Conservation (phyloP, 257 asterid genomes). For the Jasminum sambac region DNA sequence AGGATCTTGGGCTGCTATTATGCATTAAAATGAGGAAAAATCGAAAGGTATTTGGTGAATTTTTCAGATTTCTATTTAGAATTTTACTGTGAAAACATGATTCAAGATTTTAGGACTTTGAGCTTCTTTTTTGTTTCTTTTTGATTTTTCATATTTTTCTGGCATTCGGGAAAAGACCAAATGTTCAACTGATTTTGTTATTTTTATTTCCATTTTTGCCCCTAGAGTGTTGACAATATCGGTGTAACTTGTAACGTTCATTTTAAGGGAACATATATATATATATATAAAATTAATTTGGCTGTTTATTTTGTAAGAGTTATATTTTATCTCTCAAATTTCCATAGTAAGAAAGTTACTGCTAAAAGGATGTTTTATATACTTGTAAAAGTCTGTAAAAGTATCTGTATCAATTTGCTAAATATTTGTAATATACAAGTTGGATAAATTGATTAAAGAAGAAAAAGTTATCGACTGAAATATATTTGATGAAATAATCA, state of each 20-base stretch:
- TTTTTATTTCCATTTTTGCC: slow-evolving; percentile 30
- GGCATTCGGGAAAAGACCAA: slow-evolving; percentile 33
- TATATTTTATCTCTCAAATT: background rate
- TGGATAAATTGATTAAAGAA: slow-evolving; percentile 2
- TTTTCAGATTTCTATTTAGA: slow-evolving; percentile 6
- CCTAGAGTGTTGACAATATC: background rate
- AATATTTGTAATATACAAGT: background rate
- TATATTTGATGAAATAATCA: too few species aligned
- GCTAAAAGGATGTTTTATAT: background rate
- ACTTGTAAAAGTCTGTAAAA: background rate
- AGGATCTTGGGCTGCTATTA: slow-evolving; percentile 36
- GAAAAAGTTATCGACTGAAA: too few species aligned
- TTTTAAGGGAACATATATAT: background rate
- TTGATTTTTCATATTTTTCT: background rate
- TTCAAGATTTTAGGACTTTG: slow-evolving; percentile 5
- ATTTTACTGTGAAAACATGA: slow-evolving; percentile 7
- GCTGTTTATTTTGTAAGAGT: slow-evolving; percentile 15
- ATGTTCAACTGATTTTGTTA: slow-evolving; percentile 45
- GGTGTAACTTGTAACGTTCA: too few species aligned
- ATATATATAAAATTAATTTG: slow-evolving; percentile 21
- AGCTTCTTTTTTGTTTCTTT: slow-evolving; percentile 17
- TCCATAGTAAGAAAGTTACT: background rate
- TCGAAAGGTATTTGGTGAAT: background rate
- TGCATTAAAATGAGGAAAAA: slow-evolving; percentile 15
- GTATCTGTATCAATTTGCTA: too few species aligned